Conservation (phyloP, 208 protist species). For the Balamuthia mandrillaris region DNA sequence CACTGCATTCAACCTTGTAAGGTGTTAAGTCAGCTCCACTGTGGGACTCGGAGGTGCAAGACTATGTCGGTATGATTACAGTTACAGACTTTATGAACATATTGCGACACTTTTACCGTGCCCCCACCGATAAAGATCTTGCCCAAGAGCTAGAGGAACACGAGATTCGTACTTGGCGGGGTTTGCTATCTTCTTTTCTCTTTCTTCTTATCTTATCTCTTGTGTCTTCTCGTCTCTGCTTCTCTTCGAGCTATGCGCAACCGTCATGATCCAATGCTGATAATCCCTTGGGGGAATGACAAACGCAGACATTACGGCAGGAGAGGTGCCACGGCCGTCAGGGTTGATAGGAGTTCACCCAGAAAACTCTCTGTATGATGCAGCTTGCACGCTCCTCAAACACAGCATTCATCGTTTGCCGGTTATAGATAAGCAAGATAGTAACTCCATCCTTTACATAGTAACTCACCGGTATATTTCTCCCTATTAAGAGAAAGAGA, state of each 20-base stretch:
- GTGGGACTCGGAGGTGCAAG: slow-evolving; percentile 35
- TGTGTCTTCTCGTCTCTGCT: no score
- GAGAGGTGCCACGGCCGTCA: background rate
- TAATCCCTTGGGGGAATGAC: no score
- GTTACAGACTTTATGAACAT: slow-evolving; percentile 64
- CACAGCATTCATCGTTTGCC: slow-evolving; percentile 59
- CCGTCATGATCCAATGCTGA: no score
- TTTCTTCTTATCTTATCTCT: no score
- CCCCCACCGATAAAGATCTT: slow-evolving; percentile 41
- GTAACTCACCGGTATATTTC: slow-evolving; percentile 60
- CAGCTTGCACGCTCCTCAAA: slow-evolving; percentile 25
- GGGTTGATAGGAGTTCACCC: slow-evolving; percentile 51
- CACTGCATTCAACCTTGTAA: background rate
- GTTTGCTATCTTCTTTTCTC: no score
- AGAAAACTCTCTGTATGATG: slow-evolving; percentile 47
- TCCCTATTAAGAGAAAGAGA: no score
- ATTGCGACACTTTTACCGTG: slow-evolving; percentile 49
- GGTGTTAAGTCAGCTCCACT: slow-evolving; percentile 58
- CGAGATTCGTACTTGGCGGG: slow-evolving; percentile 38
- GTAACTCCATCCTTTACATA: slow-evolving; percentile 59
- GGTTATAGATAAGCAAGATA: slow-evolving; percentile 52
- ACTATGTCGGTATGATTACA: slow-evolving; percentile 62
- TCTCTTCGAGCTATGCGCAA: no score
- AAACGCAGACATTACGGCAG: slow-evolving; percentile 24
- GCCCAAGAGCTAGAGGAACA: slow-evolving; percentile 48